Percentiles rank a stretch among this genome's conserved stretches.
These are phyloP conservation scores for Hymenoscyphus infarciens DNA, from an alignment of 2,329 filamentous ascomycete genomes.

Conservation along the genomic window DNA sequence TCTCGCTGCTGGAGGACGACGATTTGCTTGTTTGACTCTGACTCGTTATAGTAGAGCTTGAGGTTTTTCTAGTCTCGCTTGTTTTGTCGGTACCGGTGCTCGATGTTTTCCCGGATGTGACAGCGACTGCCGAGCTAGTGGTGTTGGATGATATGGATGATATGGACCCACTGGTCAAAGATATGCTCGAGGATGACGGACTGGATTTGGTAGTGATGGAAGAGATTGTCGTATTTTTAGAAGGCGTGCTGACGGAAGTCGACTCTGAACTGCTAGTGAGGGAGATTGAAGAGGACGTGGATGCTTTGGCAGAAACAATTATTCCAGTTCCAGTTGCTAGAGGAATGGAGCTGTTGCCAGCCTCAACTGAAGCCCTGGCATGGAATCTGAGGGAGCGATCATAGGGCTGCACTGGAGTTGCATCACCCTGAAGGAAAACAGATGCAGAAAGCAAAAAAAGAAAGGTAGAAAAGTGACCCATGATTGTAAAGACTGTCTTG, in stretches of 20 bases:
- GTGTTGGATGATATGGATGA: neutral
- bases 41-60: neutral
- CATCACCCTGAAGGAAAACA: conserved; percentile 1
- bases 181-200: neutral
- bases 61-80: neutral
- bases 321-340: neutral
- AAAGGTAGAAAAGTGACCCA: neutral
- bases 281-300: neutral
- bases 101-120: neutral
- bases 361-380: neutral
- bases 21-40: neutral
- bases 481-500: neutral
- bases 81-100: neutral
- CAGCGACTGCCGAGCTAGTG: neutral
- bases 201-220: neutral
- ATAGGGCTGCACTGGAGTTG: neutral
- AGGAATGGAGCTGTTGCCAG: neutral
- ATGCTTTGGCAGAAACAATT: neutral
- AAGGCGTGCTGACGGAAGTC: neutral
- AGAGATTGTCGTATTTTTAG: neutral
- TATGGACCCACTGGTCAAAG: neutral
- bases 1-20: neutral
- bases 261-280: neutral
- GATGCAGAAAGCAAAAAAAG: conserved; percentile 1
- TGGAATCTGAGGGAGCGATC: neutral